Evolutionary conservation across 768 basidiomycete genomes (phyloP), one percentile per base, ranked within the genome.

Genomic region (Mycena polygramma): DNA sequence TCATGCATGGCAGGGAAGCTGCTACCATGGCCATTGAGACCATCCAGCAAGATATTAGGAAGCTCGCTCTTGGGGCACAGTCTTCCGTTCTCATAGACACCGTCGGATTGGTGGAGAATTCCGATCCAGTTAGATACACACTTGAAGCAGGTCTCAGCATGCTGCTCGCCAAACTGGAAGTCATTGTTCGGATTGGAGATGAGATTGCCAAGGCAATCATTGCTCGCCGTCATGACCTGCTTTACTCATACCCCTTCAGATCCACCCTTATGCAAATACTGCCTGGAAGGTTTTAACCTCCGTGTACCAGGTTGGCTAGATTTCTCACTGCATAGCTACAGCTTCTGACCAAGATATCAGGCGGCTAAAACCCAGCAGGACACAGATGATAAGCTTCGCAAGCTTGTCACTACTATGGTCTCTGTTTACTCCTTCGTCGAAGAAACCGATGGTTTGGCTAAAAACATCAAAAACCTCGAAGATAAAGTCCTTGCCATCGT

Each of bases 281-380:
- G 59, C 59, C 2, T 61, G 59, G 59, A 48, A 15, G 5, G 36
- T 61, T 35, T 49, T 61, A 26, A 61, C 59, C 22, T 48, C 46
- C 9, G 45, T 61, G 26, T 48, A 48, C 48, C 22, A 61, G 45
- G 59, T 35, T 46, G 20, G n/a, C n/a, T 22, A 7, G 8, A 9
- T 15, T 1, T 49, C 13, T 49, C 3, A 26, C 36, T 48, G 35
- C 14, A 6, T 19, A 10, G 2, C 8, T 30, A 13, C 2, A 35
- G 14, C 35, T 61, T 3, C 59, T 61, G 17, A 49, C 19, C 24
- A 24, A 4, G n/a, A 20, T 9, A n/a, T 41, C 35, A 82, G 81
- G 73, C 77, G 8, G 66, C 79, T 4, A 52, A 52, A 19, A 4
- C 9, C 3, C 51, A 52, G 10, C 24, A 26, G 2, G 24, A 24